Base-by-base conservation (phyloP, 2,329 filamentous ascomycete species). In the Claviceps paspali region DNA sequence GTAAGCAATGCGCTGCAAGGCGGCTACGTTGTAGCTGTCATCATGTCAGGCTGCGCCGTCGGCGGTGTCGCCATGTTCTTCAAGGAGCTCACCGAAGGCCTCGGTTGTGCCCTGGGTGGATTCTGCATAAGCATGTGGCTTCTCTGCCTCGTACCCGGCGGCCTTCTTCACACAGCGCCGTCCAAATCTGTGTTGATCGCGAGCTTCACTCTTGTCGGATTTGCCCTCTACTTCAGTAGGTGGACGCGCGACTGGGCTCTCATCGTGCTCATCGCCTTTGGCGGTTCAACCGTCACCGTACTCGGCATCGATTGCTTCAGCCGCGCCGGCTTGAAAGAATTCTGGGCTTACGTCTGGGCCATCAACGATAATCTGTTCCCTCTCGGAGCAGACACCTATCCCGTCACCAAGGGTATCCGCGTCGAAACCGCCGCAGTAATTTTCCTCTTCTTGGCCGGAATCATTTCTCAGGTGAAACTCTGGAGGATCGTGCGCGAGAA, bases 71-170 rank as follows among this genome's bases (percentile, higher is more conserved):
- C 85, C 1, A 67, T 86, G 7, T 66, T 93, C 9, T 94, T 95
- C 59, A 73, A 76, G 39, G 86, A 95, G 48, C 66, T 94, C 31
- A 86, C 84, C 0, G 80, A 86, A 39, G 68, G 72, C 6, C 62
- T 94, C n/a, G 84, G 82, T 2, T 94, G 84, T 52, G 63, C 88
- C n/a, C 64, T 94, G 0, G 86, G 85, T 19, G 86, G 86, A 1
- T 93, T 91, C 54, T 85, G 78, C 45, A 53, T 91, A 6, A 76
- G 78, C 52, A 93, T 93, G 86, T 96, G 88, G 88, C 66, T 96
- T 36, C 66, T 95, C 32, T 79, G 78, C 18, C 59, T 95, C 30
- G 78, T 76, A 39, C 67, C 76, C 0, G 87, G 85, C 6, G 86
- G 87, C 1, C 63, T 94, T 24, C 64, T 95, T 29, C 63, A 65